phyloP scores from a whole-genome alignment of 2,329 filamentous ascomycete genomes.

The Emergomyces pasteurianus region DNA sequence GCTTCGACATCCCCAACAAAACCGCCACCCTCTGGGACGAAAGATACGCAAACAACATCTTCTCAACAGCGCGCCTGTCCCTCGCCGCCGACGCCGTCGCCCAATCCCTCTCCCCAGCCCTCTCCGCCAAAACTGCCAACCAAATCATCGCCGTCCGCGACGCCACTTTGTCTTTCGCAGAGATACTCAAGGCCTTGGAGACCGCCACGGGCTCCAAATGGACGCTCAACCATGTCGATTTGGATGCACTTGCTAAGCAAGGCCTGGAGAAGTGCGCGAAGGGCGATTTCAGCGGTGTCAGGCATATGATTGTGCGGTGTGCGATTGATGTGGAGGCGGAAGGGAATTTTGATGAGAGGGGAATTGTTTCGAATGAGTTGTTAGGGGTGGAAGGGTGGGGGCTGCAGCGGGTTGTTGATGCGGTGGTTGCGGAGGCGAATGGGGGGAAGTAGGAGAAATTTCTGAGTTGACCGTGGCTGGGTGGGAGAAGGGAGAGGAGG shows the following conservation, averaged over 20 bases:
- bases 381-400: neutral
- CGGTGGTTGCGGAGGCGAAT: neutral
- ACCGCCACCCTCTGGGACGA: slow-evolving; percentile 16
- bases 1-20: slow-evolving; percentile 20
- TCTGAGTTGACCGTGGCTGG: neutral
- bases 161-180: slow-evolving; percentile 2
- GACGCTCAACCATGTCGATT: slow-evolving; percentile 4
- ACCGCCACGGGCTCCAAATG: slow-evolving; percentile 7
- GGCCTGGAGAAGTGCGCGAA: slow-evolving; percentile 4
- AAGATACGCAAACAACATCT: slow-evolving; percentile 9
- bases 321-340: slow-evolving; percentile 4
- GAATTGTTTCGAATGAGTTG: slow-evolving; percentile 7
- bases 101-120: slow-evolving; percentile 8
- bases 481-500: too few species aligned
- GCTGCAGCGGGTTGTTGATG: neutral
- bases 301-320: slow-evolving; percentile 4
- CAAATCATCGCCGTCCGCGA: slow-evolving; percentile 6
- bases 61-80: slow-evolving; percentile 12
- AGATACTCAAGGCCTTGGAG: slow-evolving; percentile 7
- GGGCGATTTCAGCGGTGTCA: slow-evolving; percentile 8
- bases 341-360: slow-evolving; percentile 9
- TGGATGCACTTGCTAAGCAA: slow-evolving; percentile 5
- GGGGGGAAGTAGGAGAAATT: neutral
- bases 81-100: slow-evolving; percentile 12
- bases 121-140: slow-evolving; percentile 9